Percentiles rank a stretch among this genome's conserved stretches.
Evolutionary conservation across 768 basidiomycete genomes (phyloP).

Genomic region (Obba rivulosa): DNA sequence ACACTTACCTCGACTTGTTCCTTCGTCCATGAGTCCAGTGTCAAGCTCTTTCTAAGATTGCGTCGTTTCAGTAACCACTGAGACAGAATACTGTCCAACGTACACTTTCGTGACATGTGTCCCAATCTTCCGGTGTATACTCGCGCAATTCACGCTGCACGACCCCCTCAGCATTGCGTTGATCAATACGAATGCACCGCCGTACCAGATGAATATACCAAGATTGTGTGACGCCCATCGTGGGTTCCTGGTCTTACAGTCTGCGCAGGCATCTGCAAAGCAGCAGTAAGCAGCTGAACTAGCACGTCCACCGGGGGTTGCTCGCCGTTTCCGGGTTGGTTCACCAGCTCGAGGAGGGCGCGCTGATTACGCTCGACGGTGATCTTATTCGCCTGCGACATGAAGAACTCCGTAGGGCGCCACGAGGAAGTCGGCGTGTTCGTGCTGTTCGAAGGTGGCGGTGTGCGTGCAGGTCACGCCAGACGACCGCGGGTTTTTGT

Average conservation of each 20-base stretch:
- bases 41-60: slow-evolving; percentile 73
- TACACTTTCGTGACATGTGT: slow-evolving; percentile 94
- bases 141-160: slow-evolving; percentile 81
- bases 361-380: slow-evolving; percentile 62
- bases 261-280: slow-evolving; percentile 75
- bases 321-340: slow-evolving; percentile 78
- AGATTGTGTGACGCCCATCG: slow-evolving; percentile 88
- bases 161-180: background rate
- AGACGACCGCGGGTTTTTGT: no score
- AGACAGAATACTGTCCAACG: slow-evolving; percentile 20
- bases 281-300: background rate
- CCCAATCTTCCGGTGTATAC: slow-evolving; percentile 90
- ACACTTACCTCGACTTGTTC: slow-evolving; percentile 79
- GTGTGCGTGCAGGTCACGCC: no score
- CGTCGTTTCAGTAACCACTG: background rate
- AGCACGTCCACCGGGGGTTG: slow-evolving; percentile 1
- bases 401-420: background rate
- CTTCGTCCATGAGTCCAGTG: slow-evolving; percentile 81
- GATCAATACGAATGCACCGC: background rate
- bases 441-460: no score
- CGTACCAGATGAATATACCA: slow-evolving; percentile 82
- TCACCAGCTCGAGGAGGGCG: slow-evolving; percentile 59
- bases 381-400: slow-evolving; percentile 41
- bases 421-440: no score
- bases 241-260: slow-evolving; percentile 83